Evolutionary conservation across 306 rosid species (phyloP), one percentile per base, ranked within the genome.

Genomic region (Gynostemma pentaphyllum): DNA sequence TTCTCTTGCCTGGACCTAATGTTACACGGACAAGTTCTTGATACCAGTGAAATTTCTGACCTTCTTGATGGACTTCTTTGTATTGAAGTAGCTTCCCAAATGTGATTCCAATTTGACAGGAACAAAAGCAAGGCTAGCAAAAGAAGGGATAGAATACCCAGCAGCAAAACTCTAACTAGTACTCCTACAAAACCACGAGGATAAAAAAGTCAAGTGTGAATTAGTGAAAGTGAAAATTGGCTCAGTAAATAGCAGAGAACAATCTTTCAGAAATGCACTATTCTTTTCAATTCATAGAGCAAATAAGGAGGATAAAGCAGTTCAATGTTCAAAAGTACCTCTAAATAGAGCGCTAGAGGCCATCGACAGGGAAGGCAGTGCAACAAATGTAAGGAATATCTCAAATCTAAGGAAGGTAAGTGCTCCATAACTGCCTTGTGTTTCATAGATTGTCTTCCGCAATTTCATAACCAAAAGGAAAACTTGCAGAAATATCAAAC

Each of bases 21-120:
- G 95, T 87, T 47, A 87, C 85, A 50, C 96, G 74, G 36, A 85
- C 65, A 40, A 91, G 77, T 46, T 85, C 95, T 67, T 87, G 97
- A 66, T 87, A 91, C 96, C 96, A 91, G 62, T 82, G 95, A 71
- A 75, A 85, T 46, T 29, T 70, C 57, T 21, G 74, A 42, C 87
- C 95, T 80, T 80, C 96, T 70, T 67, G 83, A 67, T 91, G 97
- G 42, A 91, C 89, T 85, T 91, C 98, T 75, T 88, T 91, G 83
- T 91, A 91, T 59, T 85, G 96, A 80, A 88, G 95, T 34, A 88
- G 84, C 70, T 80, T 83, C 37, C 89, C 98, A 19, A 82, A 84
- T 18, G 98, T 88, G 45, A 91, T 91, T 34, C 98, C 98, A 45
- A 80, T 19, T n/a, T 0, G 95, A 88, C 70, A 88, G 87, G 84